These are phyloP conservation scores for Colletotrichum cuscutae DNA, from an alignment of 2,329 filamentous ascomycete genomes.

Conservation along the genomic window DNA sequence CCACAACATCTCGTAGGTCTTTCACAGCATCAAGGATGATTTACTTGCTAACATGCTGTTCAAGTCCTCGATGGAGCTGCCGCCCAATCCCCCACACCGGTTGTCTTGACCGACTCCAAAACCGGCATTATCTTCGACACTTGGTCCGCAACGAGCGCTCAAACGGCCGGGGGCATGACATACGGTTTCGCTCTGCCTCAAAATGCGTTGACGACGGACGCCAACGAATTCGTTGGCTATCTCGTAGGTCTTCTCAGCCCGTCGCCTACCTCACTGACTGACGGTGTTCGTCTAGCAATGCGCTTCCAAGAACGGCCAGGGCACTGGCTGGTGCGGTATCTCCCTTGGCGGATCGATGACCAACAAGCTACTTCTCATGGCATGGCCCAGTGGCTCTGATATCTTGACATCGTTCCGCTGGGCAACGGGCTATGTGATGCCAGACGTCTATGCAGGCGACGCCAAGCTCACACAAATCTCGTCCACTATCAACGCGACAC, in stretches of 20 bases:
- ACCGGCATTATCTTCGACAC: conserved; percentile 66
- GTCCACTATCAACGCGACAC: conserved; percentile 64
- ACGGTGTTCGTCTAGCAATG: conserved; percentile 50
- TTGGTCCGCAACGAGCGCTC: conserved; percentile 50
- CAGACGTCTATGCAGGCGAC: conserved; percentile 68
- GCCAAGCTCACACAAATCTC: conserved; percentile 71
- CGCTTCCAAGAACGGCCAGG: conserved; percentile 53
- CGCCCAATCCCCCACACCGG: conserved; percentile 35
- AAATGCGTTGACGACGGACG: conserved; percentile 56
- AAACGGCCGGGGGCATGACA: conserved; percentile 56
- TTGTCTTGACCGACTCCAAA: conserved; percentile 53
- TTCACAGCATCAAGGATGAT: background rate
- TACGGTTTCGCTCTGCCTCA: conserved; percentile 66
- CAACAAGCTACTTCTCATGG: conserved; percentile 65
- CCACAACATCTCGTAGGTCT: conserved; percentile 23
- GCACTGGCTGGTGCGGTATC: conserved; percentile 68
- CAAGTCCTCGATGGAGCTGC: conserved; percentile 30
- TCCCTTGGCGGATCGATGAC: conserved; percentile 68
- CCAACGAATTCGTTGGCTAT: conserved; percentile 69
- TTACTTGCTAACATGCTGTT: background rate
- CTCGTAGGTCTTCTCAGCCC: conserved; percentile 51
- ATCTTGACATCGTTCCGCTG: conserved; percentile 69
- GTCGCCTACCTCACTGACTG: background rate
- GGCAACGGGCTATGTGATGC: conserved; percentile 67
- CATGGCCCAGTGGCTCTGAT: conserved; percentile 63